These are phyloP conservation scores for Knufia petricola DNA, from an alignment of 2,329 filamentous ascomycete genomes.

Conservation along the genomic window DNA sequence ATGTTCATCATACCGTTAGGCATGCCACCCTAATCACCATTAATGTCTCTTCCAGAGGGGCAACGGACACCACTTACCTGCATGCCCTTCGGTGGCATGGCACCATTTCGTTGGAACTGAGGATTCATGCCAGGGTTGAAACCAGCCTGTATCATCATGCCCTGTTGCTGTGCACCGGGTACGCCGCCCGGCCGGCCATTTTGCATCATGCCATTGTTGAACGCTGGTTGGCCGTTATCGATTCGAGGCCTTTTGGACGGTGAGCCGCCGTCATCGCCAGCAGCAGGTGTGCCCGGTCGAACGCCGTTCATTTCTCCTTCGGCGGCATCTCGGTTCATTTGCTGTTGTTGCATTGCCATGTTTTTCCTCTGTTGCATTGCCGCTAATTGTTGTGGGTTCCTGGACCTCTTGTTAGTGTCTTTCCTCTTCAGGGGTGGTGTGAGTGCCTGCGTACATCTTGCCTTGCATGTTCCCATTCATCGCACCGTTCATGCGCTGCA, in stretches of 20 bases:
- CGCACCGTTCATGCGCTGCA: conserved; percentile 36
- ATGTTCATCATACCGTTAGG: conserved; percentile 59
- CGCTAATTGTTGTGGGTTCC: conserved; percentile 20
- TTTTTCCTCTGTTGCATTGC: conserved; percentile 16
- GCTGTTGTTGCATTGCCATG: conserved; percentile 56
- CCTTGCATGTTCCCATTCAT: conserved; percentile 19
- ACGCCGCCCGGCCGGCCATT: conserved; percentile 62
- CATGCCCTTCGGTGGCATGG: conserved; percentile 61
- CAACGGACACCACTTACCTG: conserved; percentile 75
- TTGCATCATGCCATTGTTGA: conserved; percentile 68
- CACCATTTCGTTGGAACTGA: conserved; percentile 32
- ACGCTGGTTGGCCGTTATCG: conserved; percentile 52
- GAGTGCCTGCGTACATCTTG: conserved; percentile 16
- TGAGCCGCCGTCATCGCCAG: conserved; percentile 79
- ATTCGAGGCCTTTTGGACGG: conserved; percentile 83
- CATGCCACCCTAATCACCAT: conserved; percentile 67
- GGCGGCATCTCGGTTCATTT: conserved; percentile 79
- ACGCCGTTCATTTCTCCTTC: conserved; percentile 71
- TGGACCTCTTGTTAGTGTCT: conserved; percentile 8
- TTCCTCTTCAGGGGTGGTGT: not conserved
- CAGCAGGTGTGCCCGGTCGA: conserved; percentile 70
- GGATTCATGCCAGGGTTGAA: conserved; percentile 65
- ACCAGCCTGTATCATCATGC: conserved; percentile 49
- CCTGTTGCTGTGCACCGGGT: conserved; percentile 36
- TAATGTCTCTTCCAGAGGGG: conserved; percentile 66